Base-by-base conservation (phyloP, 208 protist genomes). In the Wallacemonas sp. region DNA sequence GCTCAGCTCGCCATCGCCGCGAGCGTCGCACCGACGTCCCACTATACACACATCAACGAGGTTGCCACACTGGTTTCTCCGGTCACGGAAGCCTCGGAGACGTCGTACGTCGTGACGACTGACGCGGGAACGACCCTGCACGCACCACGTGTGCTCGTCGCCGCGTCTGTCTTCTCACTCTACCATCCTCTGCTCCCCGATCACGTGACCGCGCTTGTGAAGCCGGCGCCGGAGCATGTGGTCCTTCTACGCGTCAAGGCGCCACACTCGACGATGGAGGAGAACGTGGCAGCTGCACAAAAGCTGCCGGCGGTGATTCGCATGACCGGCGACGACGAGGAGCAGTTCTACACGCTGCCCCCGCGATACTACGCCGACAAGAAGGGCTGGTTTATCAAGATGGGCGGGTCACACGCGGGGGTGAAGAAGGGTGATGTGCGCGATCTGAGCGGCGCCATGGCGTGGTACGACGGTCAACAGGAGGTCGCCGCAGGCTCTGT, bases 321-420 rank as follows among this genome's bases (percentile, higher is more conserved):
- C 54, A 78, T 67, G 6, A 42, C 45, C 3, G 65, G 61, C 3
- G 0, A 6, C 5, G 32, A 13, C 5, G 55, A 50, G 9, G 66
- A 55, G 30, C 58, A 66, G 37, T 70, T 73, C 42, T 79, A 71
- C 58, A 27, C 50, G 1, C 60, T 79, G n/a, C 68, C 73, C 21
- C 73, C 73, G 0, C 63, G 64, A 27, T 73, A 75, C 60, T 74
- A 79, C 48, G 32, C 13, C 6, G 57, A 71, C 13, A 19, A 34
- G 19, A 37, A 66, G 17, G 73, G 63, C 34, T 79, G 73, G 73
- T 67, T 67, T n/a, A 44, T 71, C n/a, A 74, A 73, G 63, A 64
- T 71, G 68, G 64, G 68, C 10, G 58, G 63, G 30, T 57, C 50
- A 21, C 50, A 57, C 27, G 39, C 36, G 9, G 37, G 33, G 13